Conservation (phyloP, 176 grass and related monocot genomes). For the Tuctoria greenei region DNA sequence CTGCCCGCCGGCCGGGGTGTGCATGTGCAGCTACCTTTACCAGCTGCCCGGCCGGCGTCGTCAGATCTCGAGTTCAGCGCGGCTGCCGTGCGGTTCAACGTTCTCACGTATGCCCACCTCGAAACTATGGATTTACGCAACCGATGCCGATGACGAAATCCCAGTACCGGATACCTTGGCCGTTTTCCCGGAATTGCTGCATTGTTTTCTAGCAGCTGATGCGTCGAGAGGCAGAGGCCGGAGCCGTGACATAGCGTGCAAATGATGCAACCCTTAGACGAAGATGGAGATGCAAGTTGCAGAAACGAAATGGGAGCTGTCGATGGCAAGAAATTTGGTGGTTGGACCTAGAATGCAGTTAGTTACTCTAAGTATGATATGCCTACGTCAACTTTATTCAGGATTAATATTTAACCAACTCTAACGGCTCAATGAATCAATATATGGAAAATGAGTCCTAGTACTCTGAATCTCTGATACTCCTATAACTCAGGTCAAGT, state of each 20-base stretch:
- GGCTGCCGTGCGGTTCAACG: conserved; percentile 33
- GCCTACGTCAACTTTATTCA: conserved; percentile 24
- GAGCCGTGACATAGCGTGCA: conserved; percentile 30
- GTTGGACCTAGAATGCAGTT: conserved; percentile 40
- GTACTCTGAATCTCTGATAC: not conserved
- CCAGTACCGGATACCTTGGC: conserved; percentile 5
- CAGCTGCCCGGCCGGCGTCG: not conserved
- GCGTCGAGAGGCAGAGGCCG: not conserved
- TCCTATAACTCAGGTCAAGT: not conserved
- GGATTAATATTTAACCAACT: conserved; percentile 19
- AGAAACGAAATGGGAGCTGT: not conserved
- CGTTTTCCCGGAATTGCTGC: conserved; percentile 14
- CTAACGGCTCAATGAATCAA: not conserved
- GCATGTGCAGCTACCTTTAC: not conserved
- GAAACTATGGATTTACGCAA: conserved; percentile 26
- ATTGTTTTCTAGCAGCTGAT: conserved; percentile 12
- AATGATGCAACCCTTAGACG: conserved; percentile 17
- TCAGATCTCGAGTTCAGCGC: no score
- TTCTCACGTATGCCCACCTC: conserved; percentile 19
- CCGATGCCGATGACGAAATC: conserved; percentile 29
- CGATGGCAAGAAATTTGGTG: not conserved
- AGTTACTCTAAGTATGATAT: conserved; percentile 28
- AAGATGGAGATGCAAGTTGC: conserved; percentile 14
- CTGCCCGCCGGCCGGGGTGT: not conserved
- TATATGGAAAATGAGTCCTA: not conserved